phyloP scores from a whole-genome alignment of 129 eudicot genomes.

The Escallonia rubra region DNA sequence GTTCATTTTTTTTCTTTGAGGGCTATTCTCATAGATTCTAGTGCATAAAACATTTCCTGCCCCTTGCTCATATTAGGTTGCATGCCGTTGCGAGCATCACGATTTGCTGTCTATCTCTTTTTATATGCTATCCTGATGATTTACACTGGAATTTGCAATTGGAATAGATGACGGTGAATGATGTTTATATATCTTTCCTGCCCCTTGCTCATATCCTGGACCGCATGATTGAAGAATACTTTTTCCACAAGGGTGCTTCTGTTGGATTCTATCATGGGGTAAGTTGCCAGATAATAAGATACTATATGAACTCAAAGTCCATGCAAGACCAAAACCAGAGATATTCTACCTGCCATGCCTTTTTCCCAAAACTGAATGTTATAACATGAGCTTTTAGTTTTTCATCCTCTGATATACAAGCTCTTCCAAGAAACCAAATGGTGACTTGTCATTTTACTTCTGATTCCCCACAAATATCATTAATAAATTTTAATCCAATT shows the following conservation, averaged over 20 bases:
- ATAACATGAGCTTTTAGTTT: too few species aligned
- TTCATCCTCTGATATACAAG: background rate
- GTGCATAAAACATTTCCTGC: too few species aligned
- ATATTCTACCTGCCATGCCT: background rate
- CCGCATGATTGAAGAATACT: conserved; percentile 89
- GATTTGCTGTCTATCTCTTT: too few species aligned
- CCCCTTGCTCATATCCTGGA: conserved; percentile 98
- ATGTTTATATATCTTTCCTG: conserved; percentile 84
- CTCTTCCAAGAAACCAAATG: background rate
- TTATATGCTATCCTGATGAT: background rate
- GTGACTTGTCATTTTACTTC: background rate
- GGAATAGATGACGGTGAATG: conserved; percentile 81
- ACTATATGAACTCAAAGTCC: too few species aligned
- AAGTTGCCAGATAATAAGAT: conserved; percentile 5
- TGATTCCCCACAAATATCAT: background rate
- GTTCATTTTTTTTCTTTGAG: too few species aligned
- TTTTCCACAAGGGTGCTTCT: conserved; percentile 89
- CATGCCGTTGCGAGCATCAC: too few species aligned
- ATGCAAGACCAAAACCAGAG: too few species aligned
- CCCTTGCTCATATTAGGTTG: too few species aligned
- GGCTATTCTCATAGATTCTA: too few species aligned
- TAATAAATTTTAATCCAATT: background rate
- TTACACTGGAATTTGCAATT: background rate
- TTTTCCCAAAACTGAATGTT: background rate
- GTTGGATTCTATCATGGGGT: conserved; percentile 99